A percentile compares a stretch with the other conserved stretches of the same genome.
These are phyloP conservation scores for Quillaja saponaria DNA, from an alignment of 306 rosid genomes.

Conservation along the genomic window DNA sequence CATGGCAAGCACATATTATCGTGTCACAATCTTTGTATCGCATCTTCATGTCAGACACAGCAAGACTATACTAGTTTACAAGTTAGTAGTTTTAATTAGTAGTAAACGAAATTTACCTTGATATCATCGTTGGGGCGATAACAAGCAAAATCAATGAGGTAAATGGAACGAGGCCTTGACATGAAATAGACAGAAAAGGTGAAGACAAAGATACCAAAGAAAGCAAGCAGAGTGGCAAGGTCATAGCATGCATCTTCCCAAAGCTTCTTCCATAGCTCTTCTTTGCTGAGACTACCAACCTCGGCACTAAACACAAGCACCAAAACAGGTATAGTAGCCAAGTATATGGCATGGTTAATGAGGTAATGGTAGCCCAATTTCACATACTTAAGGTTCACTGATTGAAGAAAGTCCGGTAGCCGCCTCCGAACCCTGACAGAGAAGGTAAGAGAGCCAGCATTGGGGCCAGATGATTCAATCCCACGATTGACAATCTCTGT, in stretches of 20 bases:
- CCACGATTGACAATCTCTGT: conserved; percentile 94
- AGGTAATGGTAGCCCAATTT: conserved; percentile 87
- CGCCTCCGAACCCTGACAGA: conserved; percentile 82
- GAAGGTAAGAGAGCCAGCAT: conserved; percentile 86
- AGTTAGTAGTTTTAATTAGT: no score
- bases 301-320: conserved; percentile 87
- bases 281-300: conserved; percentile 73
- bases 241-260: conserved; percentile 88
- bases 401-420: conserved; percentile 83
- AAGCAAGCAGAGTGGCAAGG: conserved; percentile 74
- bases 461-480: conserved; percentile 79
- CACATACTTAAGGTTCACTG: conserved; percentile 95
- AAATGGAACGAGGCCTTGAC: conserved; percentile 84
- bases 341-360: conserved; percentile 80
- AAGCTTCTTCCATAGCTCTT: conserved; percentile 80
- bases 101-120: conserved; percentile 46
- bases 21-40: no score
- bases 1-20: no score
- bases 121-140: conserved; percentile 65
- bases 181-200: conserved; percentile 83
- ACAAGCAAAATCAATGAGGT: conserved; percentile 85
- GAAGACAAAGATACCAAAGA: conserved; percentile 78
- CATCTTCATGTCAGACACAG: no score
- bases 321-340: conserved; percentile 76
- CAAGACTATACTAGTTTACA: no score